These are phyloP conservation scores for Panicum hallii DNA, from an alignment of 202 grass and related monocot species.

Conservation along the genomic window DNA sequence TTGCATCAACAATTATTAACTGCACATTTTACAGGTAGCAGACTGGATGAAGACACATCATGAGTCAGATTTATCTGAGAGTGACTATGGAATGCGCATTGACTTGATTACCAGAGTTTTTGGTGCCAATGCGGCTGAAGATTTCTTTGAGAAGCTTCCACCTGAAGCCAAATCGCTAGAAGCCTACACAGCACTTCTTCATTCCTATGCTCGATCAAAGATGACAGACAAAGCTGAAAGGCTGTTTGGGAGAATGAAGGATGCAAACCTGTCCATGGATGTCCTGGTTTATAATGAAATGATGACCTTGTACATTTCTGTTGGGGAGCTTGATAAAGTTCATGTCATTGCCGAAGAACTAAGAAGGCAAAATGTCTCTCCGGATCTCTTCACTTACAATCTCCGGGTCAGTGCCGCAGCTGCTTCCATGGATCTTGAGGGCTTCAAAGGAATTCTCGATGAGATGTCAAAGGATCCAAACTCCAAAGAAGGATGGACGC, in stretches of 20 bases:
- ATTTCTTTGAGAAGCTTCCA: conserved; percentile 80
- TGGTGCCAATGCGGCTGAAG: conserved; percentile 72
- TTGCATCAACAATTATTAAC: conserved; percentile 30
- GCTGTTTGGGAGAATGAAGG: conserved; percentile 76
- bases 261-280: conserved; percentile 46
- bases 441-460: conserved; percentile 58
- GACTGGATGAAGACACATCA: conserved; percentile 89
- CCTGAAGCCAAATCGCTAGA: conserved; percentile 62
- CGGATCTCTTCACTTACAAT: conserved; percentile 91
- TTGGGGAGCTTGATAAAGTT: conserved; percentile 74
- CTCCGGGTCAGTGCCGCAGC: conserved; percentile 69
- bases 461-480: conserved; percentile 72
- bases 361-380: conserved; percentile 57
- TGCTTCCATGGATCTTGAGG: conserved; percentile 62
- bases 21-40: conserved; percentile 56
- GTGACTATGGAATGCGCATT: conserved; percentile 73
- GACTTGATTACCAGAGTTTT: conserved; percentile 90
- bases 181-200: conserved; percentile 81
- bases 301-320: conserved; percentile 88
- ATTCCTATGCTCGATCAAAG: conserved; percentile 79
- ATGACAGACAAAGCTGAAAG: conserved; percentile 76
- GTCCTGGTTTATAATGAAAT: conserved; percentile 78
- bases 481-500: conserved; percentile 64
- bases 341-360: conserved; percentile 53
- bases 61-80: conserved; percentile 70